Percentiles rank a stretch among this genome's conserved stretches.
phyloP scores from a whole-genome alignment of 2,329 filamentous ascomycete genomes.

The Fusarium proliferatum region DNA sequence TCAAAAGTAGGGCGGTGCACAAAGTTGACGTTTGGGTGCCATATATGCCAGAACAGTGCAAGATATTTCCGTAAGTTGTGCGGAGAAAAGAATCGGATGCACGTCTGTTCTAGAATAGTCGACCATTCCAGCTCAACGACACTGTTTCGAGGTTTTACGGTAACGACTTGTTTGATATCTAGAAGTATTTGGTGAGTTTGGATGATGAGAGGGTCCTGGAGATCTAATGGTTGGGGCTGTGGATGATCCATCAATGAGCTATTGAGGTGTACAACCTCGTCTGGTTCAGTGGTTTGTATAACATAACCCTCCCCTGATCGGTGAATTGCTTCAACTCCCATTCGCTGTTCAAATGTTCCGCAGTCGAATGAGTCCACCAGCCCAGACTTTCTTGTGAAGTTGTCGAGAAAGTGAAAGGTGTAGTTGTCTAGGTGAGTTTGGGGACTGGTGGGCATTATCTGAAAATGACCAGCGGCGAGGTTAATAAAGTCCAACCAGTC shows the following conservation, averaged over 20 bases:
- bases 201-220: background rate
- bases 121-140: background rate
- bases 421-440: background rate
- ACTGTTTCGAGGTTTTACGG: background rate
- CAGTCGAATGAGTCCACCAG: background rate
- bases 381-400: background rate
- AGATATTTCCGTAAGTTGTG: background rate
- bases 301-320: rapidly evolving
- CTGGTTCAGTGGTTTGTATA: rapidly evolving
- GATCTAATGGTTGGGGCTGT: background rate
- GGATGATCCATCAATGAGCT: background rate
- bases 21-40: slow-evolving; percentile 3
- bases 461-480: background rate
- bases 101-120: background rate
- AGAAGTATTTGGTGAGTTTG: slow-evolving; percentile 6
- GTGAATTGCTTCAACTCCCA: background rate
- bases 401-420: background rate
- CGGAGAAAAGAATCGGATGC: background rate
- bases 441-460: rapidly evolving
- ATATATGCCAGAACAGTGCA: slow-evolving; percentile 1
- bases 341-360: background rate
- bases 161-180: background rate
- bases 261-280: background rate
- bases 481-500: slow-evolving; percentile 5
- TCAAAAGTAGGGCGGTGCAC: background rate